Conservation (phyloP, 2,329 filamentous ascomycete genomes). For the Sporothrix globosa region DNA sequence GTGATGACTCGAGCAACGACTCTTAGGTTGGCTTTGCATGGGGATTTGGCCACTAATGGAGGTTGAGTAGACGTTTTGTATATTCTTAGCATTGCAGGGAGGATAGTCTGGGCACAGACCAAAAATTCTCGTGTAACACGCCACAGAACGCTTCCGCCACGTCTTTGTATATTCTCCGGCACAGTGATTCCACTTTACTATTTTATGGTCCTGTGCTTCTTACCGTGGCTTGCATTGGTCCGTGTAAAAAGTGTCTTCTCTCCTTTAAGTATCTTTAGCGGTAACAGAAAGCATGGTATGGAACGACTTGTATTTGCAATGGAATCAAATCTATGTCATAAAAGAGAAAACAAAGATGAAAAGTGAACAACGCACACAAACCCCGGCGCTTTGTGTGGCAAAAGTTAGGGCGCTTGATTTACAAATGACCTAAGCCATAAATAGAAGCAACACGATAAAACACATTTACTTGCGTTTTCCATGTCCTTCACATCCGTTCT, state of each 20-base stretch:
- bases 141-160: neutral
- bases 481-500: neutral
- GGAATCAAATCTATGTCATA: neutral
- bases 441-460: neutral
- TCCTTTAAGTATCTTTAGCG: no score
- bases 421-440: neutral
- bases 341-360: neutral
- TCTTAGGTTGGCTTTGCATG: neutral
- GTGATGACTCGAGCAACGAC: neutral
- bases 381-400: neutral
- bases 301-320: neutral
- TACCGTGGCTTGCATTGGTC: neutral
- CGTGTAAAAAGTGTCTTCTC: neutral
- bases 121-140: neutral
- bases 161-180: conserved; percentile 2
- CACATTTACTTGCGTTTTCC: neutral
- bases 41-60: neutral
- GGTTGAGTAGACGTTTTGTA: neutral
- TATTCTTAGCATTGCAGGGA: neutral
- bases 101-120: neutral
- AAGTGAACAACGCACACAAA: neutral
- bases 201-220: neutral
- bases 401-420: neutral
- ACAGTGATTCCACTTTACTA: neutral
- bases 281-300: neutral